These are phyloP conservation scores for Boletus mariae DNA, from an alignment of 1,284 basidiomycete species.

Conservation along the genomic window DNA sequence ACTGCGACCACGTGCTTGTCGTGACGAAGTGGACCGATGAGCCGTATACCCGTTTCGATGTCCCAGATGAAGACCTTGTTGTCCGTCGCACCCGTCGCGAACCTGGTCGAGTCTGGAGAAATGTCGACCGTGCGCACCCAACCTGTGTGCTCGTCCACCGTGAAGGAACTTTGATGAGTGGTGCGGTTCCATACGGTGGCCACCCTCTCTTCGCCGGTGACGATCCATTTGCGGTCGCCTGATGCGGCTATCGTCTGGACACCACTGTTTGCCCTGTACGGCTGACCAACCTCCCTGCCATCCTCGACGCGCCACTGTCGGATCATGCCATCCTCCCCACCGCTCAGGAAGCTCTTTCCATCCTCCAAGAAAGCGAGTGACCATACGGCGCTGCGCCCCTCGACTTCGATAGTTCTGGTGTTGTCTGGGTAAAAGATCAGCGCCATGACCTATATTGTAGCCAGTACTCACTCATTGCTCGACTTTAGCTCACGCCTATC, in stretches of 20 bases:
- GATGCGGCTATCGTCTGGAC: conserved; percentile 3
- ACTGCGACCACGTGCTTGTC: neutral
- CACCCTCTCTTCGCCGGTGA: conserved; percentile 6
- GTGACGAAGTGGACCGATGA: conserved; percentile 6
- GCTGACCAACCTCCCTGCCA: conserved; percentile 1
- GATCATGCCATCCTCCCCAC: conserved; percentile 3
- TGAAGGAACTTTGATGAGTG: conserved; percentile 1
- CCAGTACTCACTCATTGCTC: conserved; percentile 1
- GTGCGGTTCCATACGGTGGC: conserved; percentile 10
- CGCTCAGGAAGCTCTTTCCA: conserved; percentile 7
- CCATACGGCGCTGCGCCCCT: neutral
- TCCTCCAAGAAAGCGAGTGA: conserved; percentile 6
- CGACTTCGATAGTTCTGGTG: conserved; percentile 1
- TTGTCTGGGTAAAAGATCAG: neutral
- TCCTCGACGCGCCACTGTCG: conserved; percentile 4
- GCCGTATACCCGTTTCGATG: conserved; percentile 3
- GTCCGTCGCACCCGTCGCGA: conserved; percentile 7
- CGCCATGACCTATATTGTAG: neutral
- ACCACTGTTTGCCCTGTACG: neutral
- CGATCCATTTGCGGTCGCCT: conserved; percentile 10
- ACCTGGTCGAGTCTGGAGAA: conserved; percentile 3
- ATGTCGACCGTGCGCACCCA: conserved; percentile 5
- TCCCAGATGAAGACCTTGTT: conserved; percentile 5
- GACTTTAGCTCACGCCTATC: neutral
- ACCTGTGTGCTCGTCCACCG: conserved; percentile 1